phyloP scores from a whole-genome alignment of 768 basidiomycete species.

The Mycena rebaudengoi region DNA sequence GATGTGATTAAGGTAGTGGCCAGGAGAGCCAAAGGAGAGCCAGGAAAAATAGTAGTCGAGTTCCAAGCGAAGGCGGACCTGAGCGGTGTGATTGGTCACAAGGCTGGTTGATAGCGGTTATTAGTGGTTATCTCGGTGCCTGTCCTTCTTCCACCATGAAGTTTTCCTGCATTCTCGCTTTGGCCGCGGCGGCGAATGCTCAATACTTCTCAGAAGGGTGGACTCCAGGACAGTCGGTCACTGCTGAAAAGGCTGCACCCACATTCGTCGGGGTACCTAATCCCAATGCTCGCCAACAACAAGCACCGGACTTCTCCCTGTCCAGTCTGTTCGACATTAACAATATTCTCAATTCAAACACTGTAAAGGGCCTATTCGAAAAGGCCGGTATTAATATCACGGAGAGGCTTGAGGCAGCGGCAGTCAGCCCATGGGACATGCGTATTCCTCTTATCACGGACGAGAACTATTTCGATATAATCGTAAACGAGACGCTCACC shows the following conservation, averaged over 20 bases:
- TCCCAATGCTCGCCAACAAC: conserved; percentile 18
- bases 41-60: too few species aligned
- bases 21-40: too few species aligned
- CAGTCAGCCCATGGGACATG: conserved; percentile 65
- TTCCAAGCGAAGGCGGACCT: too few species aligned
- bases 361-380: conserved; percentile 61
- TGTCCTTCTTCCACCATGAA: conserved; percentile 57
- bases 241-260: conserved; percentile 28
- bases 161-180: conserved; percentile 45
- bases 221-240: conserved; percentile 73
- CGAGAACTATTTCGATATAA: conserved; percentile 75
- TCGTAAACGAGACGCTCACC: conserved; percentile 73
- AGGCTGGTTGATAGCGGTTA: neutral
- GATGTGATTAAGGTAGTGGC: too few species aligned
- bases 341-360: conserved; percentile 58
- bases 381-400: conserved; percentile 78
- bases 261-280: conserved; percentile 32
- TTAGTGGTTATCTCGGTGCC: neutral
- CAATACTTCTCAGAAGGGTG: conserved; percentile 88
- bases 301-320: conserved; percentile 31
- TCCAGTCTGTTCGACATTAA: conserved; percentile 47
- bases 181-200: conserved; percentile 53
- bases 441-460: conserved; percentile 85
- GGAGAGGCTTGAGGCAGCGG: conserved; percentile 51
- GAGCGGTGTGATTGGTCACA: too few species aligned